phyloP scores from a whole-genome alignment of 2,329 filamentous ascomycete species.

The Didymosphaeria variabile region DNA sequence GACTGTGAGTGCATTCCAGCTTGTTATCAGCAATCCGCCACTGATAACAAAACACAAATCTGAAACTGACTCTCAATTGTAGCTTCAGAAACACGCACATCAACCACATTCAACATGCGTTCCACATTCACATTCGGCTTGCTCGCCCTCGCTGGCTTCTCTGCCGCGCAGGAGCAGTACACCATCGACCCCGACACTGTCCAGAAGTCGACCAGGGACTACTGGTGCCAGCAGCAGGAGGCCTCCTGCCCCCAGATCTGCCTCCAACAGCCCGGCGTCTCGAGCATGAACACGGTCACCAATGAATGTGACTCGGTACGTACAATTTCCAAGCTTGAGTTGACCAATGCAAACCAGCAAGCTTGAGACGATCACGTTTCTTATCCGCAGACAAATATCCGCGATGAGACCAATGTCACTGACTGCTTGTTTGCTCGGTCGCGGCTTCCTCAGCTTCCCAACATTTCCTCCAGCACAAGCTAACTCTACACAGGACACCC shows the following conservation, averaged over 20 bases:
- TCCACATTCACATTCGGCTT: conserved; percentile 61
- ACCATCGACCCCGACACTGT: conserved; percentile 72
- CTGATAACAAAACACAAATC: background rate
- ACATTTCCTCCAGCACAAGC: background rate
- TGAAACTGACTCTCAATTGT: conserved; percentile 14
- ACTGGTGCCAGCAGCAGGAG: conserved; percentile 72
- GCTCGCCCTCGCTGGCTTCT: conserved; percentile 61
- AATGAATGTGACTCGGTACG: conserved; percentile 75
- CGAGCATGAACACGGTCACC: conserved; percentile 56
- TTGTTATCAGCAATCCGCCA: background rate
- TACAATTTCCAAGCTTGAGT: background rate
- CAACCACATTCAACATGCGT: conserved; percentile 51
- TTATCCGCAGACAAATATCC: background rate
- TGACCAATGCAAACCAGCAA: background rate
- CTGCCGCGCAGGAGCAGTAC: conserved; percentile 58
- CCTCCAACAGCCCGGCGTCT: conserved; percentile 64
- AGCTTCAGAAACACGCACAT: conserved; percentile 15
- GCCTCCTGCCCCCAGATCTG: conserved; percentile 77
- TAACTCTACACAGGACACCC: conserved; percentile 48
- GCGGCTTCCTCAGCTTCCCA: background rate
- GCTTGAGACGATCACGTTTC: background rate
- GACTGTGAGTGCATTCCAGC: conserved; percentile 25
- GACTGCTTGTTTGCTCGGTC: background rate
- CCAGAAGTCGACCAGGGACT: conserved; percentile 59
- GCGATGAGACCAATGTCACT: background rate